Evolutionary conservation across 2,329 filamentous ascomycete species (phyloP), one percentile per base, ranked within the genome.

Genomic region (Trichoderma atrobrunneum): DNA sequence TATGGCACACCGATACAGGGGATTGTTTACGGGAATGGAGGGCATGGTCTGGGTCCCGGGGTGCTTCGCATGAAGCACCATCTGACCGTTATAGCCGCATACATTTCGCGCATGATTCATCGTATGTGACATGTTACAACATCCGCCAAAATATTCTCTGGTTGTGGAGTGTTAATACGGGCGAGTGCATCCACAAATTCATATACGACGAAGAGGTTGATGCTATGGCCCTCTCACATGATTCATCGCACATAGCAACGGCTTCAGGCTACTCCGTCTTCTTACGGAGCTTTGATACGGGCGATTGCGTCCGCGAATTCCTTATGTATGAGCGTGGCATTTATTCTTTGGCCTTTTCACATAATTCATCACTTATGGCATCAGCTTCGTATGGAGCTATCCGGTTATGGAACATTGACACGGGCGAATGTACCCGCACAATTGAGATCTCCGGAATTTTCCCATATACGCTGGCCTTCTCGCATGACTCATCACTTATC

Each of bases 331-430:
- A 3, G 11, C 18, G 3, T 10, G 34, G 59, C 14, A 7, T 39
- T 12, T 12, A 4, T 16, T 63, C 24, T 4, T 61, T 72, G 6
- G 67, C 56, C 3, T 66, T 72, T 43, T 73, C 69, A 34, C 71
- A 67, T 18, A 36, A 73, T 24, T 59, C 51, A 34, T 56, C 64
- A 12, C 64, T 12, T 26, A 28, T 67, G 10, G 64, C 16, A 59
- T 67, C 51, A 43, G 30, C 12, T 54, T 43, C 64, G 28, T 3
- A 12, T 0, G 16, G 16, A 24, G 3, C 8, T 6, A 32, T 59
- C 18, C 16, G 7, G 24, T 2, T 56, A 57, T 57, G 54, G 54
- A 5, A 1, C 24, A 18, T 24, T 7, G 11, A 28, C 18, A 7
- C 36, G 7, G 14, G 14, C 36, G 36, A 16, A 12, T 7, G 1